Evolutionary conservation across 768 basidiomycete genomes (phyloP).

Genomic region (Candolleomyces eurysporus): DNA sequence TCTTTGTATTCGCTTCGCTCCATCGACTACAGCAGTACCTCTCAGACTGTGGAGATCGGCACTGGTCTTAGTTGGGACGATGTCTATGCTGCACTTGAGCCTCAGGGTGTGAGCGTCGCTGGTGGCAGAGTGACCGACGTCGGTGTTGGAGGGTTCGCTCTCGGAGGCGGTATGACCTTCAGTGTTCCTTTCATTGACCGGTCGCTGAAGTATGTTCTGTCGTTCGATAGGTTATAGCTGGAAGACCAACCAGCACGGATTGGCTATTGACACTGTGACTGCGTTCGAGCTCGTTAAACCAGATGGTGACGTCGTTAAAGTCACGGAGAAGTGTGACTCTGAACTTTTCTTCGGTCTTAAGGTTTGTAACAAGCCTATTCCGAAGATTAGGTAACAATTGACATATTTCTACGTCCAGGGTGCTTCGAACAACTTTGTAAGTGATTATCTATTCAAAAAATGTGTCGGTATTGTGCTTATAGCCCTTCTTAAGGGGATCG

Average conservation of each 20-base stretch:
- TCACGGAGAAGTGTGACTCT: conserved; percentile 31
- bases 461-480: background rate
- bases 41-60: conserved; percentile 41
- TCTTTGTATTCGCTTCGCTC: conserved; percentile 48
- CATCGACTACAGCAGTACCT: conserved; percentile 36
- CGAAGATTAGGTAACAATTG: background rate
- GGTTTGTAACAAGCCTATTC: background rate
- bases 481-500: conserved; percentile 42
- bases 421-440: conserved; percentile 58
- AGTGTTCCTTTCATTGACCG: conserved; percentile 26
- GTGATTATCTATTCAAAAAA: background rate
- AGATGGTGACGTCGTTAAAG: conserved; percentile 39
- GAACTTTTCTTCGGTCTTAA: conserved; percentile 39
- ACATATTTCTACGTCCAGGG: conserved; percentile 34
- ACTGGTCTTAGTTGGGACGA: conserved; percentile 62
- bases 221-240: conserved; percentile 54
- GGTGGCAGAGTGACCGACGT: conserved; percentile 59
- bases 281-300: conserved; percentile 58
- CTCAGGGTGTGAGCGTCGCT: conserved; percentile 49
- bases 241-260: conserved; percentile 58
- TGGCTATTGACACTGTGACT: conserved; percentile 54
- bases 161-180: conserved; percentile 47
- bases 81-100: conserved; percentile 51
- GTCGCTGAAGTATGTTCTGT: conserved; percentile 22
- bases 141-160: conserved; percentile 55